Evolutionary conservation across 2,329 filamentous ascomycete genomes (phyloP).

Genomic region (Sporothrix brunneoviolacea): DNA sequence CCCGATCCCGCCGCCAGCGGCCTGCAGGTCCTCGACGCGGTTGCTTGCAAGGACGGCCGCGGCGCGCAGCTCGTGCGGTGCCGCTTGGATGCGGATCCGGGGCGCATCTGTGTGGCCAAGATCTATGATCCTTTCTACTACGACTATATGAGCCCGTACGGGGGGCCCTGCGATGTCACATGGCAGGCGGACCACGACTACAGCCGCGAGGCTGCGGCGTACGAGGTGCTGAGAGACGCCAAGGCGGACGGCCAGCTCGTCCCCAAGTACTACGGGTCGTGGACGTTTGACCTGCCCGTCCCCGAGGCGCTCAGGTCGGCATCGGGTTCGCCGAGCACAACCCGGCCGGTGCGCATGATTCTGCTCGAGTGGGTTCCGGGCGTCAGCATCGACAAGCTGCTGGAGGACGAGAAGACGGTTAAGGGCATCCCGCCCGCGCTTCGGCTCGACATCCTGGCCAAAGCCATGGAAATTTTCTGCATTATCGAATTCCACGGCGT

Average conservation of each 20-base stretch:
- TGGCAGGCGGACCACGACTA: slow-evolving; percentile 6
- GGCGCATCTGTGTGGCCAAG: slow-evolving; percentile 6
- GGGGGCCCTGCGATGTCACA: background rate
- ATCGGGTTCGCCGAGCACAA: background rate
- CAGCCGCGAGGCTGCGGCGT: slow-evolving; percentile 45
- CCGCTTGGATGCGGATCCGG: background rate
- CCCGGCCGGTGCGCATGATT: slow-evolving; percentile 10
- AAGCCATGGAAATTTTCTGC: background rate
- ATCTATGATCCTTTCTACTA: slow-evolving; percentile 13
- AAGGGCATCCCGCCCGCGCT: background rate
- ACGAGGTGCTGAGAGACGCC: slow-evolving; percentile 59
- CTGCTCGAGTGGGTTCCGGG: slow-evolving; percentile 7
- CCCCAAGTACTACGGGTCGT: slow-evolving; percentile 12
- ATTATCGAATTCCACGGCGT: slow-evolving; percentile 2
- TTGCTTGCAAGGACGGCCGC: slow-evolving; percentile 6
- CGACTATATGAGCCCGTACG: background rate
- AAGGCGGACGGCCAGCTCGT: slow-evolving; percentile 48
- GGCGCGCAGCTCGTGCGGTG: slow-evolving; percentile 10
- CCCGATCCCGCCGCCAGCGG: background rate
- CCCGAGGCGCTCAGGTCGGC: background rate
- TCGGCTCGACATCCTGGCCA: slow-evolving; percentile 5
- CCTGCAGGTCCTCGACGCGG: slow-evolving; percentile 1
- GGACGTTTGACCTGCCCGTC: slow-evolving; percentile 11
- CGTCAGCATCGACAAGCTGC: background rate
- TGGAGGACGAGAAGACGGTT: background rate